phyloP scores from a whole-genome alignment of 208 protist genomes.

The Trypanosoma vivax region DNA sequence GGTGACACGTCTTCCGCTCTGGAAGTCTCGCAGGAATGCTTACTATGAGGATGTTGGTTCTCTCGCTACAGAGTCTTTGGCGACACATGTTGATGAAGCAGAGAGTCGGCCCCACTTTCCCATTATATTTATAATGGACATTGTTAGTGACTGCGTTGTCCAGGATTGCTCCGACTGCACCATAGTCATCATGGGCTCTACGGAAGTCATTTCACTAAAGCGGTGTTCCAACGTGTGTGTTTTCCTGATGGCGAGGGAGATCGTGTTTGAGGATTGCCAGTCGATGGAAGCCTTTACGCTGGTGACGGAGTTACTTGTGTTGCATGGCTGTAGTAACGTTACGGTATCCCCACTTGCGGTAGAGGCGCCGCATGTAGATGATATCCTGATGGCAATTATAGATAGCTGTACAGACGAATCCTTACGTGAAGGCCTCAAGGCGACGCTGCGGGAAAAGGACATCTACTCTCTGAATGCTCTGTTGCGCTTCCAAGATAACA shows the following conservation, averaged over 20 bases:
- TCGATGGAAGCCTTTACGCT: slow-evolving; percentile 33
- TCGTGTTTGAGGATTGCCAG: slow-evolving; percentile 33
- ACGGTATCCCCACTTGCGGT: slow-evolving; percentile 38
- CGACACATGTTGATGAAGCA: neutral
- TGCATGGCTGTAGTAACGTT: slow-evolving; percentile 8
- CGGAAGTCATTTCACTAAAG: slow-evolving; percentile 31
- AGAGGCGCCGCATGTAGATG: slow-evolving; percentile 45
- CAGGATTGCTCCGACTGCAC: slow-evolving; percentile 67
- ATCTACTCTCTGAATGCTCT: slow-evolving; percentile 46
- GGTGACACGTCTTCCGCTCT: slow-evolving; percentile 5
- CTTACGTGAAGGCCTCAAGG: slow-evolving; percentile 1
- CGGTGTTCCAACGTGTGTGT: slow-evolving; percentile 49
- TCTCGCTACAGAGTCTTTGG: neutral
- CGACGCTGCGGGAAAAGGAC: slow-evolving; percentile 27
- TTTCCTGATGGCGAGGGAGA: slow-evolving; percentile 43
- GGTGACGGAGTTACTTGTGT: slow-evolving; percentile 46
- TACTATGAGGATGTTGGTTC: neutral
- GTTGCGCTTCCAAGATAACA: slow-evolving; percentile 11
- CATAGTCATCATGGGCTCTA: slow-evolving; percentile 52
- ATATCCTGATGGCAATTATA: slow-evolving; percentile 40
- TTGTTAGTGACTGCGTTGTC: slow-evolving; percentile 53
- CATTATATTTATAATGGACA: slow-evolving; percentile 62
- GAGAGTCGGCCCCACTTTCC: slow-evolving; percentile 20
- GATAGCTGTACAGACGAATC: slow-evolving; percentile 20
- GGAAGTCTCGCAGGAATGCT: neutral